phyloP scores from a whole-genome alignment of 495 filamentous ascomycete genomes.

The Friedmanniomyces simplex region DNA sequence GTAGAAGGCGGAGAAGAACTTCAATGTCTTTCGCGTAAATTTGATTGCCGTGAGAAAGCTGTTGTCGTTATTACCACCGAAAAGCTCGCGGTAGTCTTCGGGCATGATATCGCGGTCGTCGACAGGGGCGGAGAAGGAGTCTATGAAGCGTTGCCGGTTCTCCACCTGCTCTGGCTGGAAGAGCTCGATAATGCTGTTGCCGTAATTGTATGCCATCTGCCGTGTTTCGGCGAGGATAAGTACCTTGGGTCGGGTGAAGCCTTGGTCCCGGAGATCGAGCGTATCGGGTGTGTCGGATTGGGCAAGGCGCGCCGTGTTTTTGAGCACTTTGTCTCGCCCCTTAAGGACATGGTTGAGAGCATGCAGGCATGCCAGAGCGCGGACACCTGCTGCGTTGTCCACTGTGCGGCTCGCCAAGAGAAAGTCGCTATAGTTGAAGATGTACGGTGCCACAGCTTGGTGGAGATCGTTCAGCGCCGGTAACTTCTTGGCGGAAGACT shows the following conservation, averaged over 20 bases:
- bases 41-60: slow-evolving; percentile 90
- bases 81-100: slow-evolving; percentile 80
- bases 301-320: slow-evolving; percentile 73
- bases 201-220: slow-evolving; percentile 65
- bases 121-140: slow-evolving; percentile 53
- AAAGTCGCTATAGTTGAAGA: slow-evolving; percentile 74
- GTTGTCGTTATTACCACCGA: slow-evolving; percentile 90
- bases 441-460: slow-evolving; percentile 42
- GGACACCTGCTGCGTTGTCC: slow-evolving; percentile 52
- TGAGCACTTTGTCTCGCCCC: slow-evolving; percentile 82
- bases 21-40: slow-evolving; percentile 89
- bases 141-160: slow-evolving; percentile 84
- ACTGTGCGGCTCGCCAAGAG: slow-evolving; percentile 62
- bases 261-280: slow-evolving; percentile 81
- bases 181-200: slow-evolving; percentile 62
- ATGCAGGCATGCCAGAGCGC: slow-evolving; percentile 69
- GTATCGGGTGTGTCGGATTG: slow-evolving; percentile 39
- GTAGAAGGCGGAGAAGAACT: slow-evolving; percentile 92
- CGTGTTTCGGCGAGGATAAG: slow-evolving; percentile 81
- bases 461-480: slow-evolving; percentile 42
- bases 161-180: slow-evolving; percentile 83
- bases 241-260: slow-evolving; percentile 89
- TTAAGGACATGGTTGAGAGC: slow-evolving; percentile 85
- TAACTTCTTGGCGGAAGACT: slow-evolving; percentile 24
- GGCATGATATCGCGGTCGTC: slow-evolving; percentile 62